Evolutionary conservation across 768 basidiomycete species (phyloP).

Genomic region (Lyophyllum shimeji): DNA sequence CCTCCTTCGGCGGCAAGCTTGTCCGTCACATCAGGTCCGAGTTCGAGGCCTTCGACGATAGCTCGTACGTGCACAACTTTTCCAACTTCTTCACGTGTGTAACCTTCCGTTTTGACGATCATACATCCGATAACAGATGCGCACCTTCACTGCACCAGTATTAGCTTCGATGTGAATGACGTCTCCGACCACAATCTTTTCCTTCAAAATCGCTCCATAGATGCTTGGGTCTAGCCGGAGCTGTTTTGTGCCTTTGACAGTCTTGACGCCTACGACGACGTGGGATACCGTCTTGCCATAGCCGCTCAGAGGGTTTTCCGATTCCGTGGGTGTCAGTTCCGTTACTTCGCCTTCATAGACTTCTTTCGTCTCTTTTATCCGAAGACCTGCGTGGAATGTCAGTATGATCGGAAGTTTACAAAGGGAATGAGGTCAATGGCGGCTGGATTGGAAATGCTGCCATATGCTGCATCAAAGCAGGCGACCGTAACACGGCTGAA

Average conservation of each 20-base stretch:
- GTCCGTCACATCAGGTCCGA: slow-evolving; percentile 76
- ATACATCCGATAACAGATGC: slow-evolving; percentile 54
- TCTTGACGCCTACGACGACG: slow-evolving; percentile 94
- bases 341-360: slow-evolving; percentile 99
- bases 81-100: slow-evolving; percentile 80
- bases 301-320: slow-evolving; percentile 95
- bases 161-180: slow-evolving; percentile 95
- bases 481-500: no score
- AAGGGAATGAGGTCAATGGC: no score
- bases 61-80: slow-evolving; percentile 87
- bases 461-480: no score
- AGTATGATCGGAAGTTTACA: neutral
- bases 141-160: slow-evolving; percentile 92
- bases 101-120: slow-evolving; percentile 92
- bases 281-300: slow-evolving; percentile 99
- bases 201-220: slow-evolving; percentile 96
- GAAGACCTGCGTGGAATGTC: slow-evolving; percentile 61
- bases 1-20: slow-evolving; percentile 81
- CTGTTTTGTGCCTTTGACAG: slow-evolving; percentile 90
- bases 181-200: slow-evolving; percentile 94
- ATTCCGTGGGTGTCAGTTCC: slow-evolving; percentile 92
- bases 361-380: slow-evolving; percentile 99
- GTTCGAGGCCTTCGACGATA: slow-evolving; percentile 80
- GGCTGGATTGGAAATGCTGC: no score
- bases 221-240: slow-evolving; percentile 91